Evolutionary conservation across 208 protist species (phyloP).

Genomic region (Crithidia fasciculata): DNA sequence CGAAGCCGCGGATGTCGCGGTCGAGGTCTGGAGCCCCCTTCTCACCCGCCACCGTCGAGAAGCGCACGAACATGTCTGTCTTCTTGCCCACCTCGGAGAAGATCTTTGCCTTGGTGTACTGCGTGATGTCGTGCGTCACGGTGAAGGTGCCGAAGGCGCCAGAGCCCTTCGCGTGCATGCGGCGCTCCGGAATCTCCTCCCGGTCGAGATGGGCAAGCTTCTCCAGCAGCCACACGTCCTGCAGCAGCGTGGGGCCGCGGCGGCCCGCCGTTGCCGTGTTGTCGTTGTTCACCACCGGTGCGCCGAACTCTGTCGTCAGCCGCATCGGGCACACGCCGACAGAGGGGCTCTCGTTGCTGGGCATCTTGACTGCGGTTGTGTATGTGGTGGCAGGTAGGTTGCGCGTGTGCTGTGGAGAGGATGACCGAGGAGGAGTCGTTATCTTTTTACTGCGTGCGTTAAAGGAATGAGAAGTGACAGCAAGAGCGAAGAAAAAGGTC

Average conservation of each 20-base stretch:
- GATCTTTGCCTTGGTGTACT: constrained; percentile 72
- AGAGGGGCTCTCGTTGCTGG: constrained; percentile 9
- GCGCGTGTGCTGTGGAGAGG: neutral
- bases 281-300: constrained; percentile 20
- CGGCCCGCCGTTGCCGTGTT: constrained; percentile 16
- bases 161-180: constrained; percentile 25
- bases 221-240: constrained; percentile 24
- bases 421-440: neutral
- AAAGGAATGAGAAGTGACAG: too few species aligned
- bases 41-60: constrained; percentile 84
- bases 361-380: neutral
- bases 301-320: constrained; percentile 14
- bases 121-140: constrained; percentile 27
- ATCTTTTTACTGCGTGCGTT: neutral
- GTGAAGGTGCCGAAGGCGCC: constrained; percentile 27
- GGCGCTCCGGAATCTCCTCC: constrained; percentile 24
- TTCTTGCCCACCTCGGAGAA: constrained; percentile 66
- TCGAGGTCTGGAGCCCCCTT: constrained; percentile 36
- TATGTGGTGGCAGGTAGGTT: neutral
- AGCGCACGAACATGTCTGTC: constrained; percentile 77
- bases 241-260: constrained; percentile 20
- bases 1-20: constrained; percentile 21
- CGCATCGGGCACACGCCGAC: constrained; percentile 8
- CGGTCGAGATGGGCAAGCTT: constrained; percentile 21
- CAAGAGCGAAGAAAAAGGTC: too few species aligned